These are phyloP conservation scores for Jacaranda copaia DNA, from an alignment of 257 asterid species.

Conservation along the genomic window DNA sequence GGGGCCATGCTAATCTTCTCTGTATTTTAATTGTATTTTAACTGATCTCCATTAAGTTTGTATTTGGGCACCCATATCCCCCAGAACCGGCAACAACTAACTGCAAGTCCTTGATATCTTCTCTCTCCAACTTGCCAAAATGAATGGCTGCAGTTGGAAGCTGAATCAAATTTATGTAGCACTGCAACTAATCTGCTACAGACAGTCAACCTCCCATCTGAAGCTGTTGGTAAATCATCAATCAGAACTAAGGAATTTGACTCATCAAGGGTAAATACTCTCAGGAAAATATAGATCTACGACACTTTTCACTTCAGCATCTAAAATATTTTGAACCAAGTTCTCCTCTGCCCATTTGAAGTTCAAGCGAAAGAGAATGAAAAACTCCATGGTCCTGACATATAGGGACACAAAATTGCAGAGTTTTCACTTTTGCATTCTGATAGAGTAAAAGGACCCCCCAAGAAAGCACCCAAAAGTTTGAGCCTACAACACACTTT, in stretches of 20 bases:
- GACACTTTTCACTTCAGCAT: no score
- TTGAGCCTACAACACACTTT: not conserved
- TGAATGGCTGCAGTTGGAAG: not conserved
- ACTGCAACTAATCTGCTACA: not conserved
- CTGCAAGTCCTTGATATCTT: not conserved
- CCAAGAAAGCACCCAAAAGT: no score
- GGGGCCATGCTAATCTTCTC: constrained; percentile 82
- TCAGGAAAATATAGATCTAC: not conserved
- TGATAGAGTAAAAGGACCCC: not conserved
- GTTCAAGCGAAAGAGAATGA: not conserved
- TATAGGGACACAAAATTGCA: not conserved
- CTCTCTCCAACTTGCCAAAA: not conserved
- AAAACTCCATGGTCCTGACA: not conserved
- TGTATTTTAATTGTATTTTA: constrained; percentile 34
- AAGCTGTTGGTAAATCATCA: not conserved
- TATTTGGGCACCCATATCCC: no score
- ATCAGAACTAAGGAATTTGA: not conserved
- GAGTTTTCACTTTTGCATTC: not conserved
- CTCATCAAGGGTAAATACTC: not conserved
- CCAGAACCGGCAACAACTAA: not conserved
- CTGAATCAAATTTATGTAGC: not conserved
- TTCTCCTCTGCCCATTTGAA: not conserved
- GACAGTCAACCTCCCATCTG: not conserved
- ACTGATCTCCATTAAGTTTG: no score
- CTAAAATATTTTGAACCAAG: not conserved